Evolutionary conservation across 1,284 basidiomycete species (phyloP), one percentile per base, ranked within the genome.

Genomic region (Cutaneotrichosporon cavernicola): DNA sequence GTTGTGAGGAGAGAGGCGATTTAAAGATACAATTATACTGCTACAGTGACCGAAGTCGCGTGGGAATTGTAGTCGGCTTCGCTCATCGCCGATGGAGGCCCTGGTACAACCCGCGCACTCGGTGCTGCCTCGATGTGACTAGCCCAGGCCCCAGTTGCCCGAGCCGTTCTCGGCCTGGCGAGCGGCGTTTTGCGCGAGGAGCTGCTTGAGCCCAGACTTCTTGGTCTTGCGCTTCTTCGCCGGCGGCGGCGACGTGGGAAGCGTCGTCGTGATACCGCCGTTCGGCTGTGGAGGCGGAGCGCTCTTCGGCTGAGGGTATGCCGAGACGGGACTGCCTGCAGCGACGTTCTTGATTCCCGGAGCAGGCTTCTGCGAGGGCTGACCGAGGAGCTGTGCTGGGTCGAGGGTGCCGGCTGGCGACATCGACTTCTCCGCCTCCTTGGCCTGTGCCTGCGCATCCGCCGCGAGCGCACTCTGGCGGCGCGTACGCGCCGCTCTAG

Each of bases 111-210:
- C n/a, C 43, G 43, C 43, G 18, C 18, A 18, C 34, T 46, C 43
- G 18, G 43, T 46, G 43, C 43, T 8, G 43, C 43, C 43, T 46
- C 43, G 43, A n/a, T 46, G 18, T 46, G 43, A 18, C 38, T 56
- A 65, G 38, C 65, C 63, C 57, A 77, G 61, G 14, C 72, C 71
- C 76, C 76, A 75, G 61, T 67, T 70, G 52, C 75, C 64, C 58
- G 60, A 46, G 59, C 43, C 65, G 62, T 63, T 65, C 61, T 68
- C 69, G 56, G 56, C 65, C 65, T 74, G 69, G 56, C 78, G 66
- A 60, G 71, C 73, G 56, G 74, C 76, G 58, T 74, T 78, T 69
- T 80, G 77, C 38, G 78, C 79, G 46, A 79, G 71, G 8, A 81
- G 64, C 68, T 78, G 78, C 2, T 73, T 74, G 58, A 79, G 66